A percentile compares a stretch with the other conserved stretches of the same genome.
These are phyloP conservation scores for Meyerozyma guilliermondii DNA, from an alignment of 1,139 yeast species.

Conservation along the genomic window DNA sequence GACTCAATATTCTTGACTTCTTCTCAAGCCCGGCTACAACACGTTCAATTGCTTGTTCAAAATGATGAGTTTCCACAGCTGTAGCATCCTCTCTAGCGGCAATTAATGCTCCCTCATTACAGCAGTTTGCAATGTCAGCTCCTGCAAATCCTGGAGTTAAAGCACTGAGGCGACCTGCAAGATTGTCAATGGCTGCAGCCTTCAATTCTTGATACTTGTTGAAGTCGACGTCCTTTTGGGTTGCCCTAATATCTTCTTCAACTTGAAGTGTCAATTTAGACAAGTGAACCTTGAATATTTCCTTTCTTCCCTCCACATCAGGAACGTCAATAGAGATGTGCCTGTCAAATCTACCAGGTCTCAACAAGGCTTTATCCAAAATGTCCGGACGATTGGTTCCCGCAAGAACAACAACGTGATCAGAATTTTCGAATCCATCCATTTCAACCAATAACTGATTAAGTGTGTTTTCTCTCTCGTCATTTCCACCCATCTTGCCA, in stretches of 20 bases:
- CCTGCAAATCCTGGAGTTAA: slow-evolving; percentile 84
- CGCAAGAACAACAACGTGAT: slow-evolving; percentile 75
- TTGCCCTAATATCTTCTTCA: slow-evolving; percentile 38
- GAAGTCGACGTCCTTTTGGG: slow-evolving; percentile 36
- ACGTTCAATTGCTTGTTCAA: slow-evolving; percentile 77
- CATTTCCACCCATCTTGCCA: slow-evolving; percentile 57
- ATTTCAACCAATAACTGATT: slow-evolving; percentile 77
- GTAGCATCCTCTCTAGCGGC: slow-evolving; percentile 67
- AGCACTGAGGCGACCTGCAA: slow-evolving; percentile 70
- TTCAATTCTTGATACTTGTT: slow-evolving; percentile 46
- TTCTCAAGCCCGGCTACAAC: slow-evolving; percentile 79
- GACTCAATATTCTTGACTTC: slow-evolving; percentile 62
- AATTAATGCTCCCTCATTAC: slow-evolving; percentile 78
- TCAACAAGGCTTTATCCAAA: slow-evolving; percentile 66
- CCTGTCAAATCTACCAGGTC: slow-evolving; percentile 85
- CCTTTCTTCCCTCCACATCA: slow-evolving; percentile 74
- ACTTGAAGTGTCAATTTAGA: slow-evolving; percentile 43
- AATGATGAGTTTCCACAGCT: slow-evolving; percentile 55
- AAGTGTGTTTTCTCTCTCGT: slow-evolving; percentile 75
- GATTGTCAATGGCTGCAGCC: slow-evolving; percentile 47
- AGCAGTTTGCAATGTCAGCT: slow-evolving; percentile 80
- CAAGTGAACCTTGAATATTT: slow-evolving; percentile 67
- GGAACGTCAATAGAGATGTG: slow-evolving; percentile 71
- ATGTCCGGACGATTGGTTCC: slow-evolving; percentile 83
- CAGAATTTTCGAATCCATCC: slow-evolving; percentile 76